Conservation (phyloP, 1,284 basidiomycete genomes). For the Cryptococcus sp. region DNA sequence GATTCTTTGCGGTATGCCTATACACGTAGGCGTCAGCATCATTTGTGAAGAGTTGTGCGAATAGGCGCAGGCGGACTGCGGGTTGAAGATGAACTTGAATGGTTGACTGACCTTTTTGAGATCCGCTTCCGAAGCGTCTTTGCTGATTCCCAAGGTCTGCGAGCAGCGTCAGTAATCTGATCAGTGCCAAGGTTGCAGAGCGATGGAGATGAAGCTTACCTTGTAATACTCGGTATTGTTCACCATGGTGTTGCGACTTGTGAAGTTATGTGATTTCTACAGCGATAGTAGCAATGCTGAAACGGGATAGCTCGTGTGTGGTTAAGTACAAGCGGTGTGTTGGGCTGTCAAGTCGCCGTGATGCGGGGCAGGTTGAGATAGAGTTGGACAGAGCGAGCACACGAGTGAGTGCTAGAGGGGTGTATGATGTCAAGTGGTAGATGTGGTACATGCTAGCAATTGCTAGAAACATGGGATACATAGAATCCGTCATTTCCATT, state of each 20-base stretch:
- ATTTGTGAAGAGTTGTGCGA: not conserved
- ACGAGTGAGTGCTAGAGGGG: not conserved
- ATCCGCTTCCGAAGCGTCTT: constrained; percentile 74
- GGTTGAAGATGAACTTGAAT: not conserved
- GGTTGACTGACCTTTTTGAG: constrained; percentile 64
- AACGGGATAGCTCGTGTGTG: not conserved
- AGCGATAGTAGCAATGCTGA: not conserved
- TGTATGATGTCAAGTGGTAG: too few relatives aligned
- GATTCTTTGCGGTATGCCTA: constrained; percentile 60
- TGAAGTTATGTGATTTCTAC: not conserved
- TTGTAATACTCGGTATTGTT: constrained; percentile 52
- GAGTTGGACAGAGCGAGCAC: not conserved
- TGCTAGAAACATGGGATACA: too few relatives aligned
- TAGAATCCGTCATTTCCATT: too few relatives aligned
- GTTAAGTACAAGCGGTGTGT: not conserved
- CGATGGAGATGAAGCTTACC: constrained; percentile 18
- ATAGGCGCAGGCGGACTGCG: not conserved
- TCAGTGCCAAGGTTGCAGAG: not conserved
- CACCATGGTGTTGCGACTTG: constrained; percentile 33
- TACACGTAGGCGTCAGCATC: not conserved
- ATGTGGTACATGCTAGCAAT: too few relatives aligned
- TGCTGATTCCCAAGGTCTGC: constrained; percentile 65
- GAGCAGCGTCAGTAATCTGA: constrained; percentile 9
- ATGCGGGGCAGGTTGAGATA: not conserved
- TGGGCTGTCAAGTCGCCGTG: not conserved